phyloP scores from a whole-genome alignment of 2,329 filamentous ascomycete species.

The Xylogone sp. region DNA sequence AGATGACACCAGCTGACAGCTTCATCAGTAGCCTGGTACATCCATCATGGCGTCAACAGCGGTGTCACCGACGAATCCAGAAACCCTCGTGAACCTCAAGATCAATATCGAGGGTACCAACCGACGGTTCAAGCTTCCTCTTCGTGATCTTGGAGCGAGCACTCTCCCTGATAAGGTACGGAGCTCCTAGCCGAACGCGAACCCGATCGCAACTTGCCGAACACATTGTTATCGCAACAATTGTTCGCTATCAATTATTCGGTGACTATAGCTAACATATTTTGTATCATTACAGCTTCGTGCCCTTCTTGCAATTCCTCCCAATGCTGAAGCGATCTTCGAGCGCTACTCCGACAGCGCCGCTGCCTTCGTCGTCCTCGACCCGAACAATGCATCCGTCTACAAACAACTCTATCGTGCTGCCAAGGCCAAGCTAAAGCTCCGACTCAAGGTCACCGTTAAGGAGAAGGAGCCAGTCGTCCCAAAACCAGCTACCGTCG shows the following conservation, averaged over 20 bases:
- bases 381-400: constrained; percentile 71
- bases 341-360: constrained; percentile 97
- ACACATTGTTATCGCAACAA: not conserved
- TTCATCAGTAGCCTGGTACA: constrained; percentile 12
- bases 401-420: constrained; percentile 97
- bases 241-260: not conserved
- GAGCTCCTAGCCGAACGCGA: constrained; percentile 13
- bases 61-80: constrained; percentile 38
- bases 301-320: constrained; percentile 59
- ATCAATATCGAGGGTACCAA: constrained; percentile 71
- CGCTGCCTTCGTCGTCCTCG: constrained; percentile 73
- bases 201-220: not conserved
- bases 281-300: constrained; percentile 55
- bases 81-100: constrained; percentile 82
- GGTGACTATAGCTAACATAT: constrained; percentile 17
- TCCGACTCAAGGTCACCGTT: constrained; percentile 74
- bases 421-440: constrained; percentile 96
- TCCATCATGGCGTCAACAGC: constrained; percentile 25
- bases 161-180: constrained; percentile 78
- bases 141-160: constrained; percentile 74
- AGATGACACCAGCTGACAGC: constrained; percentile 17
- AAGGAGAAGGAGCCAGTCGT: constrained; percentile 29
- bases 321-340: constrained; percentile 61
- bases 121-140: constrained; percentile 82
- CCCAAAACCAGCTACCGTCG: constrained; percentile 39